Base-by-base conservation (phyloP, 192 early-diverging fungal genomes). In the Cetraspora pellucida region DNA sequence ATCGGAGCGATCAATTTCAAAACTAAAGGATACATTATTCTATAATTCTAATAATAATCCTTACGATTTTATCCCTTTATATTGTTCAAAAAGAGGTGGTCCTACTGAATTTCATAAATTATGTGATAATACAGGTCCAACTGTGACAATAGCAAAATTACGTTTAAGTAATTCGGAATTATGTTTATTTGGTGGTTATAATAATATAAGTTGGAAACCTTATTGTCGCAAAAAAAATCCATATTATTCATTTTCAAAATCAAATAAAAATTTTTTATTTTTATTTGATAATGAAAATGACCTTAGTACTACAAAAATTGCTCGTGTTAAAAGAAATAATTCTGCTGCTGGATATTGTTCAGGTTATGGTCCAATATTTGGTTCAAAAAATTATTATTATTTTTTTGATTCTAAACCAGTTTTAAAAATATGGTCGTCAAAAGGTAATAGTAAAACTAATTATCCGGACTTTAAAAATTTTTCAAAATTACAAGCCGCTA, bases 91-190 rank as follows among this genome's bases (percentile, higher is more conserved):
- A 28, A 61, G 16, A 28, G 28, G 28, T 6, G 25, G 28, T 25
- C 28, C 28, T 28, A 25, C 25, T 61, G 17, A 11, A 61, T 61
- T 61, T 61, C 59, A 61, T 61, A 23, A 61, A 61, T 61, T 61
- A 28, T 61, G 59, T 61, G 59, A 61, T 61, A 61, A 61, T 61
- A 61, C 25, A 21, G 59, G 59, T 30, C 59, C 59, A 30, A 61
- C 59, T 0, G 11, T 61, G 14, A 17, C 28, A 28, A 61, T 61
- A 17, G 25, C 59, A 17, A 61, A 61, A 61, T 28, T 8, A 28
- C 25, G 37, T 37, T 6, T 37, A 37, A 37, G 7, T 37, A 37
- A 37, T 37, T 37, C 25, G 13, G 25, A 61, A 11, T 2, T 28
- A 28, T 14, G 28, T 28, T 28, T 61, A 10, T 28, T 61, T 61